phyloP scores from a whole-genome alignment of 2,329 filamentous ascomycete species.

The Cryphonectria nitschkei region DNA sequence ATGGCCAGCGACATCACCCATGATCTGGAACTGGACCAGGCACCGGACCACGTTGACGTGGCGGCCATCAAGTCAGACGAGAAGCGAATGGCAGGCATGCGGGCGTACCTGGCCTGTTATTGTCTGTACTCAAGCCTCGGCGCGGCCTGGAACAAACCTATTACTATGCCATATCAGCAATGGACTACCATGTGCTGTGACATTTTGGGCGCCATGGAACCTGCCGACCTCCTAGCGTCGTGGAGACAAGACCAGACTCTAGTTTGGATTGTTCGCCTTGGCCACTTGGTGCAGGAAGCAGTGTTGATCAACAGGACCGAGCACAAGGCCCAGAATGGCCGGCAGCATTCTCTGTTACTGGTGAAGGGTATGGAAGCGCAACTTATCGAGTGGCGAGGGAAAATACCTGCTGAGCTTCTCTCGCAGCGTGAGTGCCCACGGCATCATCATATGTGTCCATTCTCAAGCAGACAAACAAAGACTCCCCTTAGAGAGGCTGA shows the following conservation, averaged over 20 bases:
- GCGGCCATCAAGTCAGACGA: slow-evolving; percentile 28
- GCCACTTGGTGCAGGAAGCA: slow-evolving; percentile 46
- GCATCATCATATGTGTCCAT: not conserved
- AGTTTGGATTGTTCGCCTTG: slow-evolving; percentile 47
- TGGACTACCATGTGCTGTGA: slow-evolving; percentile 53
- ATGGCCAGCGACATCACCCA: slow-evolving; percentile 55
- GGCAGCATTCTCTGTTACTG: slow-evolving; percentile 49
- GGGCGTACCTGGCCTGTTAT: slow-evolving; percentile 51
- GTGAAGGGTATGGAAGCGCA: slow-evolving; percentile 53
- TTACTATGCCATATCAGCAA: slow-evolving; percentile 41
- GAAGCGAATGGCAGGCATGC: slow-evolving; percentile 46
- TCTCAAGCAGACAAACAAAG: not conserved
- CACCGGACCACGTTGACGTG: slow-evolving; percentile 36
- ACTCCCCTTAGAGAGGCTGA: slow-evolving; percentile 14
- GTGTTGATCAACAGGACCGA: slow-evolving; percentile 22
- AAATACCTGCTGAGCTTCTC: slow-evolving; percentile 42
- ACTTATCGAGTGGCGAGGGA: slow-evolving; percentile 44
- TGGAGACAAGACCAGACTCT: slow-evolving; percentile 47
- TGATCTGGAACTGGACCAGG: slow-evolving; percentile 54
- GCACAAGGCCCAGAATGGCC: slow-evolving; percentile 35
- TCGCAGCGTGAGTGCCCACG: slow-evolving; percentile 33
- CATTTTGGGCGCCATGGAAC: slow-evolving; percentile 39
- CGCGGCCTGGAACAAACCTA: slow-evolving; percentile 43
- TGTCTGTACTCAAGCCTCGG: slow-evolving; percentile 45
- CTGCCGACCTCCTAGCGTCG: slow-evolving; percentile 33